Evolutionary conservation across 2,329 filamentous ascomycete species (phyloP).

Genomic region (Leptographium flavum): DNA sequence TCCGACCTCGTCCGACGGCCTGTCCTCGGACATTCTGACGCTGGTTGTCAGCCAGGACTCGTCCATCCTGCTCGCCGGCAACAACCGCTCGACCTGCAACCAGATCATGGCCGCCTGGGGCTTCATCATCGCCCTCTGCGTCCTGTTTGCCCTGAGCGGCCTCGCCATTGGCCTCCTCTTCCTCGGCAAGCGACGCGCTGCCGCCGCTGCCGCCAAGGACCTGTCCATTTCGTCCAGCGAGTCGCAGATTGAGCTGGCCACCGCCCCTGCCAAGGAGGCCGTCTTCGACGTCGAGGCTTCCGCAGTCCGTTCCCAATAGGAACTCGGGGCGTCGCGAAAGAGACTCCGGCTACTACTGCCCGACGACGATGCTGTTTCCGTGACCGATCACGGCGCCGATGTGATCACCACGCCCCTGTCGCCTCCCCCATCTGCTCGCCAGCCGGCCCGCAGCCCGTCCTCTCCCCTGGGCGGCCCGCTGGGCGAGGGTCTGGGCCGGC

Average conservation of each 20-base stretch:
- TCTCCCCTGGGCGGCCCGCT: background rate
- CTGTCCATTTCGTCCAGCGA: slow-evolving; percentile 18
- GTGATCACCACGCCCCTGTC: slow-evolving; percentile 7
- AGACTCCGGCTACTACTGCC: background rate
- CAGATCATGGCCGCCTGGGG: slow-evolving; percentile 85
- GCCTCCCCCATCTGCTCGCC: slow-evolving; percentile 8
- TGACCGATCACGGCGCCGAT: background rate
- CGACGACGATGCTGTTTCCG: background rate
- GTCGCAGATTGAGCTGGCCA: slow-evolving; percentile 8
- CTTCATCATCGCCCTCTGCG: slow-evolving; percentile 62
- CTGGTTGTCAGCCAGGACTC: slow-evolving; percentile 19
- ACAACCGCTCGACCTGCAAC: slow-evolving; percentile 52
- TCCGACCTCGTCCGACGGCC: slow-evolving; percentile 23
- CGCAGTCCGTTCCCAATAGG: slow-evolving; percentile 7
- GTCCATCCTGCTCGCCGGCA: slow-evolving; percentile 34
- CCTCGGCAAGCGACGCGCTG: slow-evolving; percentile 36
- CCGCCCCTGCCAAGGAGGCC: background rate
- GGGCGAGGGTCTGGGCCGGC: background rate
- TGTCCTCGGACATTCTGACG: slow-evolving; percentile 20
- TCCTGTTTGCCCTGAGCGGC: slow-evolving; percentile 51
- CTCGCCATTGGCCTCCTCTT: slow-evolving; percentile 46
- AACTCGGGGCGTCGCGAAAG: slow-evolving; percentile 10
- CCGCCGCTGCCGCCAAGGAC: slow-evolving; percentile 20
- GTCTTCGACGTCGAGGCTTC: background rate
- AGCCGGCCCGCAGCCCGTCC: background rate